phyloP scores from a whole-genome alignment of 352 stramenopile genomes.

The Phytophthora rubi region DNA sequence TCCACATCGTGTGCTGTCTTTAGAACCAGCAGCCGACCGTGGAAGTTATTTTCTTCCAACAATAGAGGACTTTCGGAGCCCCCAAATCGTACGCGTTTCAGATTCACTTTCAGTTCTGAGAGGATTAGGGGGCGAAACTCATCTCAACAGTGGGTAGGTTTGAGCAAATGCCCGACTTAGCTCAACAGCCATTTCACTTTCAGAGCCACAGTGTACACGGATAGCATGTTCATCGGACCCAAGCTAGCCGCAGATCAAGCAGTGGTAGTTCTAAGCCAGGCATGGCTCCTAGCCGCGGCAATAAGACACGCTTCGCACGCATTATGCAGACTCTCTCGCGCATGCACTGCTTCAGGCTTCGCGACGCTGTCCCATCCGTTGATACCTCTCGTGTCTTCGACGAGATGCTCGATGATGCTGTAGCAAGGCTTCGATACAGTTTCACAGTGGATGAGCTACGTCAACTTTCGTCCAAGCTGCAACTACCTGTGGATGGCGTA shows the following conservation, averaged over 20 bases:
- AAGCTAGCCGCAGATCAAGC: not conserved
- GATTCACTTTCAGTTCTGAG: no score
- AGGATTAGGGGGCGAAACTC: no score
- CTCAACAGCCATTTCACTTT: no score
- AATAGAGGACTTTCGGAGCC: no score
- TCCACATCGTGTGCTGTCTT: no score
- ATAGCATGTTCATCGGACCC: no score
- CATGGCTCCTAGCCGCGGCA: not conserved
- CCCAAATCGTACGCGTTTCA: no score
- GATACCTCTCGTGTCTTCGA: not conserved
- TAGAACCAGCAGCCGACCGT: no score
- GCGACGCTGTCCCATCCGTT: not conserved
- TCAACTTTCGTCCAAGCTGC: not conserved
- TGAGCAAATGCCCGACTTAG: no score
- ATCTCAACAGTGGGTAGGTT: no score
- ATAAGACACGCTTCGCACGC: not conserved
- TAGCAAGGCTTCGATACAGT: not conserved
- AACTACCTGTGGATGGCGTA: not conserved
- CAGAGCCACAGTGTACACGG: no score
- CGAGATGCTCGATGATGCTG: not conserved
- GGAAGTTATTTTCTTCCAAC: no score
- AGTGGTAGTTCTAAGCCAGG: not conserved
- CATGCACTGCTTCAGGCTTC: not conserved
- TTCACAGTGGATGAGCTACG: not conserved
- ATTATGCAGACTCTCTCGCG: not conserved